Evolutionary conservation across 148 eudicot genomes (phyloP).

Genomic region (Nepenthes mirabilis): DNA sequence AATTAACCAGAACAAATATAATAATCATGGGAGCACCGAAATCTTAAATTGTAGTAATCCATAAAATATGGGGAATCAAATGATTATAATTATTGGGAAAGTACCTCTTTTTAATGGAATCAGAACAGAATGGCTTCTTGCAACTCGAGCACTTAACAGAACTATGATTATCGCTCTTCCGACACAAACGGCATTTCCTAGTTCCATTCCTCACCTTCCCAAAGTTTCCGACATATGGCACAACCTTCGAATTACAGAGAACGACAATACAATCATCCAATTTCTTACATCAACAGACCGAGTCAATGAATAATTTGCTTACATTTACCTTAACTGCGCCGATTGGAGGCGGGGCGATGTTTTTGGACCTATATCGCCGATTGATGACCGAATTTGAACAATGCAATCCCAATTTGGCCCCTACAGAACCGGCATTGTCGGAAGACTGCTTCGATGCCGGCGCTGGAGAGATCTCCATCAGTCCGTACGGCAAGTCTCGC

Average conservation of each 20-base stretch:
- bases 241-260: conserved; percentile 23
- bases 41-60: neutral
- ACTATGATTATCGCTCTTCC: conserved; percentile 20
- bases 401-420: conserved; percentile 52
- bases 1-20: neutral
- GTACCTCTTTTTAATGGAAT: conserved; percentile 71
- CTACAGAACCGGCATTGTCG: conserved; percentile 31
- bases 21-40: neutral
- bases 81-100: too few relatives aligned
- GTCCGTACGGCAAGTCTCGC: conserved; percentile 61
- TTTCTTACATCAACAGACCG: neutral
- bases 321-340: conserved; percentile 54
- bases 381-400: conserved; percentile 13
- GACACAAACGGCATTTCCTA: conserved; percentile 90
- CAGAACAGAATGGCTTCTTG: conserved; percentile 48
- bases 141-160: conserved; percentile 58
- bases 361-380: conserved; percentile 73
- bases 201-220: conserved; percentile 19
- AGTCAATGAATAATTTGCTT: neutral
- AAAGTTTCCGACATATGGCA: conserved; percentile 36
- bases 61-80: neutral
- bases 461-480: conserved; percentile 57
- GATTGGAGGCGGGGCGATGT: conserved; percentile 61
- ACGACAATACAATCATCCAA: conserved; percentile 5
- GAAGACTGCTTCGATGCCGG: conserved; percentile 9